A percentile compares a stretch with the other conserved stretches of the same genome.
phyloP scores from a whole-genome alignment of 2,329 filamentous ascomycete species.

The Shiraia sp. region DNA sequence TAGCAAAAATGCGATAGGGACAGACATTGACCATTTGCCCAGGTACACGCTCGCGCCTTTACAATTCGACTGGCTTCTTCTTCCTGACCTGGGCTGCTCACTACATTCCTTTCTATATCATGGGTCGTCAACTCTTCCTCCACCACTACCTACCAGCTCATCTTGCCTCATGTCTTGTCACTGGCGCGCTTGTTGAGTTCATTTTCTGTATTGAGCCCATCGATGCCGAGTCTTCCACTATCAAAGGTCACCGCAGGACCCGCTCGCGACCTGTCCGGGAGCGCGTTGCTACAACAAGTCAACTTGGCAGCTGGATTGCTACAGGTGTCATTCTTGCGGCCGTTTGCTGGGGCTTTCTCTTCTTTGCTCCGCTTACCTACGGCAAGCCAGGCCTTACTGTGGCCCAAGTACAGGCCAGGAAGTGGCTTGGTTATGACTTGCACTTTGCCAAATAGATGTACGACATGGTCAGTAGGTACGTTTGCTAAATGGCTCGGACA shows the following conservation, averaged over 20 bases:
- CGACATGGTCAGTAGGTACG: neutral
- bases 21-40: constrained; percentile 12
- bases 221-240: constrained; percentile 48
- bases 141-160: constrained; percentile 98
- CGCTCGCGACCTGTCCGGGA: constrained; percentile 77
- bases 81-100: constrained; percentile 98
- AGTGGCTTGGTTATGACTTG: constrained; percentile 96
- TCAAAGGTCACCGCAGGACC: constrained; percentile 40
- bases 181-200: constrained; percentile 91
- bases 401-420: constrained; percentile 76
- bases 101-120: constrained; percentile 96
- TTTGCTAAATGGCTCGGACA: neutral
- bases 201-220: constrained; percentile 87
- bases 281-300: constrained; percentile 76
- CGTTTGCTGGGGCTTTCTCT: constrained; percentile 80
- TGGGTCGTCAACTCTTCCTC: constrained; percentile 96
- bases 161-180: constrained; percentile 85
- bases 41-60: constrained; percentile 90
- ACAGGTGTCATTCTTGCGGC: constrained; percentile 68
- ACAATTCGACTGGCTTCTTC: constrained; percentile 99
- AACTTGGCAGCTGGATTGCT: constrained; percentile 79
- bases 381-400: constrained; percentile 86
- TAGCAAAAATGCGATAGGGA: neutral
- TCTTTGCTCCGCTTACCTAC: constrained; percentile 94
- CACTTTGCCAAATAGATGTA: constrained; percentile 89